Conservation (phyloP, 129 eudicot species). For the Tagetes patula region DNA sequence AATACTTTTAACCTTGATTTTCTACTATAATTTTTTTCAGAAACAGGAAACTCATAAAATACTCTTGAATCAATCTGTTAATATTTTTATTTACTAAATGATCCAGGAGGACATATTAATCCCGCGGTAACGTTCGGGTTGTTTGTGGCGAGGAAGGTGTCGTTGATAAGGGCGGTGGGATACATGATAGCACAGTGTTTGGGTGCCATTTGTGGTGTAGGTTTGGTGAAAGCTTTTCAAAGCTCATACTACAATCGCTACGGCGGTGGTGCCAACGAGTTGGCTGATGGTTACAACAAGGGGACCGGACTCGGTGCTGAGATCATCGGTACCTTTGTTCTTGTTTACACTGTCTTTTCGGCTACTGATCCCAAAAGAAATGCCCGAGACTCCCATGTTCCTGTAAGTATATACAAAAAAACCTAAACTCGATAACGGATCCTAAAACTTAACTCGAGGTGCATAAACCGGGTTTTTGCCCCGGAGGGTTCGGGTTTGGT, state of each 20-base stretch:
- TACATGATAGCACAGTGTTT: constrained; percentile 17
- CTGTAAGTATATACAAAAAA: constrained; percentile 34
- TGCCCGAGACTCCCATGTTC: constrained; percentile 81
- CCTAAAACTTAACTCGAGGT: not conserved
- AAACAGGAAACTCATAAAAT: too few relatives aligned
- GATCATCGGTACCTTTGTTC: constrained; percentile 18
- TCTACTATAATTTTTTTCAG: too few relatives aligned
- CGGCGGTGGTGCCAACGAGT: constrained; percentile 17
- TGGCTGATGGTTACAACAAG: constrained; percentile 21
- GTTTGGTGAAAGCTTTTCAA: constrained; percentile 20
- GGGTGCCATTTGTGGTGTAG: constrained; percentile 21
- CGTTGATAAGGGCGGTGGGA: constrained; percentile 12
- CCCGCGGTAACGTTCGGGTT: constrained; percentile 16
- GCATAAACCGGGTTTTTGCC: too few relatives aligned
- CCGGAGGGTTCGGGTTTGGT: too few relatives aligned
- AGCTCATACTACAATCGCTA: constrained; percentile 17
- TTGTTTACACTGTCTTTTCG: constrained; percentile 36
- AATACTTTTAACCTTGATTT: too few relatives aligned
- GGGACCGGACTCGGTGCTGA: constrained; percentile 14
- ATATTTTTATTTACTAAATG: constrained; percentile 11
- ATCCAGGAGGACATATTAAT: constrained; percentile 14
- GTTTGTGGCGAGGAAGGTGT: constrained; percentile 14
- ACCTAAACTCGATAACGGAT: not conserved
- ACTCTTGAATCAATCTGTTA: too few relatives aligned
- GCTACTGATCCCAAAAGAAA: constrained; percentile 78